These are phyloP conservation scores for Conoideocrella luteorostrata DNA, from an alignment of 2,329 filamentous ascomycete genomes.

Conservation along the genomic window DNA sequence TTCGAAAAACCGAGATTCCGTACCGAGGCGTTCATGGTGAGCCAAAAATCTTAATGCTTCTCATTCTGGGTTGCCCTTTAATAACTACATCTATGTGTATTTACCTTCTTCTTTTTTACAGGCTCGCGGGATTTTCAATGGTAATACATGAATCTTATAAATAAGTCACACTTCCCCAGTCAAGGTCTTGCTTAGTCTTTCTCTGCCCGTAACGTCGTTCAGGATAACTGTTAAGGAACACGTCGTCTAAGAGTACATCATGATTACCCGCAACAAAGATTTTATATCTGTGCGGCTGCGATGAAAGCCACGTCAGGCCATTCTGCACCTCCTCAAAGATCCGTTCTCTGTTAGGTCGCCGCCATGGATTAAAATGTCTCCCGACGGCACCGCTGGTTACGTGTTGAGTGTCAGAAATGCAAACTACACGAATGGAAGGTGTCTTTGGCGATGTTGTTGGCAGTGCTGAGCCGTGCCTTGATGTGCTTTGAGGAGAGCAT, in stretches of 20 bases:
- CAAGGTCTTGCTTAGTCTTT: slow-evolving; percentile 11
- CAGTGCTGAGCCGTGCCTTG: background rate
- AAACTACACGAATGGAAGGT: slow-evolving; percentile 25
- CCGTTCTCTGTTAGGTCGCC: slow-evolving; percentile 42
- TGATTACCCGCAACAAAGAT: slow-evolving; percentile 43
- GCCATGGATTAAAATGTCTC: slow-evolving; percentile 41
- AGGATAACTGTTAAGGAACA: slow-evolving; percentile 1
- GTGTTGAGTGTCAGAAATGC: slow-evolving; percentile 39
- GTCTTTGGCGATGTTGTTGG: background rate
- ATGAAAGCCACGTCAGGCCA: slow-evolving; percentile 34
- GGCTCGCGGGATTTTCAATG: slow-evolving; percentile 6
- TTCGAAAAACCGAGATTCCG: slow-evolving; percentile 20
- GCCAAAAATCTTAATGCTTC: slow-evolving; percentile 14
- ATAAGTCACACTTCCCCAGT: slow-evolving; percentile 17
- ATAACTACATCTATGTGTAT: background rate
- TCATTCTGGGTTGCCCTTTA: background rate
- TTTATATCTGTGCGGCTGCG: slow-evolving; percentile 34
- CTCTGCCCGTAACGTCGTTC: slow-evolving; percentile 14
- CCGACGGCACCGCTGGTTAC: slow-evolving; percentile 28
- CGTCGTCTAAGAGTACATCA: slow-evolving; percentile 27
- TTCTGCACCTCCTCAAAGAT: slow-evolving; percentile 32
- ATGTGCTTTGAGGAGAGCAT: slow-evolving; percentile 1
- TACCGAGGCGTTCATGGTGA: slow-evolving; percentile 18
- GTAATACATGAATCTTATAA: slow-evolving; percentile 13
- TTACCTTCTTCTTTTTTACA: background rate